Evolutionary conservation across 2,329 filamentous ascomycete species (phyloP), one percentile per base, ranked within the genome.

Genomic region (Nemania abortiva): DNA sequence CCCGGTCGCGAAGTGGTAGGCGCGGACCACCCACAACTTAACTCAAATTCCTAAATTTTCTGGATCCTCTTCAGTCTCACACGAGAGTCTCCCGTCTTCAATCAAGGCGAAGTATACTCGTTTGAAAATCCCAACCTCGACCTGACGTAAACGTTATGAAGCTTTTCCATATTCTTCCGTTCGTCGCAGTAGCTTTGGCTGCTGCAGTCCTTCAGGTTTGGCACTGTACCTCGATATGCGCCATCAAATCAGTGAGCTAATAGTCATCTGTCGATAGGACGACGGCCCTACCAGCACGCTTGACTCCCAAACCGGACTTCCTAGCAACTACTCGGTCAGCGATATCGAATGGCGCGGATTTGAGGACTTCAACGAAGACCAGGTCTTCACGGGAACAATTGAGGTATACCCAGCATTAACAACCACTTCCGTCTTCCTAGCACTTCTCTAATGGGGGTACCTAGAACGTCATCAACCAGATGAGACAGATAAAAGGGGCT

Each of bases 291-390:
- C 45, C n/a, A 18, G 57, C 15, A 10, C 18, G 6, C 20, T 58
- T 2, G 7, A n/a, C 11, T 39, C 49, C 24, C 42, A n/a, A 7
- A 45, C 15, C 6, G 42, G 37, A 6, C 1, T 54, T 11, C 62
- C 45, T 0, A 34, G 5, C 20, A 39, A 49, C 31, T 62, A 65
- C 22, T 37, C 52, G 18, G 7, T 62, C 29, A 37, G 34, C 10
- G 42, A 68, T 6, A 54, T 68, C 18, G n/a, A 65, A 22, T 68
- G 66, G 66, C 53, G 61, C 20, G 62, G 66, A 37, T 65, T 68
- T 31, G 42, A 60, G 6, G 62, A 58, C 27, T 68, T 68, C 37
- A 31, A 53, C 42, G 6, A 57, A 24, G 57, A 45, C 22, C 49
- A 54, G 20, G 66, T 62, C 20, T 68, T 68, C 57, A 68, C 39